Evolutionary conservation across 164 flowering plant species (phyloP).

Genomic region (Piper longum): DNA sequence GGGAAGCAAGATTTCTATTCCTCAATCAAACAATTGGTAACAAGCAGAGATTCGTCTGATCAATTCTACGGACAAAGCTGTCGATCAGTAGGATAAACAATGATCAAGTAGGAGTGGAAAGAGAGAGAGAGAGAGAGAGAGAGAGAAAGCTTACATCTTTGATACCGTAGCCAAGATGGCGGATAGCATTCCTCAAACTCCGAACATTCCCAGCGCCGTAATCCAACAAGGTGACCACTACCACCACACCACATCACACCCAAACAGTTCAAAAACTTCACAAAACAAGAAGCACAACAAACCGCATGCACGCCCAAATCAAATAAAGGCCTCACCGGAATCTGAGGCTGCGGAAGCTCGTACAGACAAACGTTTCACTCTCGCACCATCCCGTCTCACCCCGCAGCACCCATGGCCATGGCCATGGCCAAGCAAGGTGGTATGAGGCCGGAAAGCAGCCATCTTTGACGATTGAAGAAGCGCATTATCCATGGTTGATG

Average conservation of each 20-base stretch:
- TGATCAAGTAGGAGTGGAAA: no score
- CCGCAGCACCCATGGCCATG: constrained; percentile 3
- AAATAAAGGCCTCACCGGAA: constrained; percentile 21
- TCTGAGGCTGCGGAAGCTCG: constrained; percentile 34
- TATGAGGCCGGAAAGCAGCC: constrained; percentile 3
- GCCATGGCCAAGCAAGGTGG: constrained; percentile 7
- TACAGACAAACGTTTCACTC: constrained; percentile 19
- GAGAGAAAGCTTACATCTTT: constrained; percentile 42
- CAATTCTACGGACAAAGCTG: background rate
- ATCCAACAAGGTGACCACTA: constrained; percentile 73
- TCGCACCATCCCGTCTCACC: constrained; percentile 16
- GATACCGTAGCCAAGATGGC: constrained; percentile 54
- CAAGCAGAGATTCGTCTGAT: no score
- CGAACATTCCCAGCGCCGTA: constrained; percentile 93
- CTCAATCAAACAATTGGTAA: no score
- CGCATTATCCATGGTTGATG: constrained; percentile 27
- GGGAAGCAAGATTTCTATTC: no score
- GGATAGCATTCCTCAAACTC: constrained; percentile 73
- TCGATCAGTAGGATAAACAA: background rate
- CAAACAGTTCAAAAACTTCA: background rate
- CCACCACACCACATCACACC: background rate
- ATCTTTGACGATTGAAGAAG: constrained; percentile 8
- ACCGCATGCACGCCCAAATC: no score
- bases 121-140: background rate
- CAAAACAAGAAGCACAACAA: no score